Evolutionary conservation across 2,329 filamentous ascomycete species (phyloP).

Genomic region (Colletotrichum noveboracense): DNA sequence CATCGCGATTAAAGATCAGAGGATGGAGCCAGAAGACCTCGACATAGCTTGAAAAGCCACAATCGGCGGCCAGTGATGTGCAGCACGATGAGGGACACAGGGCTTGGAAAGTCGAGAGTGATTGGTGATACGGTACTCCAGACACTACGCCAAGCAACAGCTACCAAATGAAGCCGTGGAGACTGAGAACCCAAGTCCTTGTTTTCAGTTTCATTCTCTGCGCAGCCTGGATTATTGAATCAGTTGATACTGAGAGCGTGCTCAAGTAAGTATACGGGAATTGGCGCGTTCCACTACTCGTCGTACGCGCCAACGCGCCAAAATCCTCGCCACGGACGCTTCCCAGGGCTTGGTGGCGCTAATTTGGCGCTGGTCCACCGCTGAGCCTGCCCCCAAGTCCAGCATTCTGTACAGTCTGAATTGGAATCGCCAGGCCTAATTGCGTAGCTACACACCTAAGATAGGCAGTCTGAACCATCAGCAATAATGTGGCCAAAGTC

Average conservation of each 20-base stretch:
- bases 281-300: neutral
- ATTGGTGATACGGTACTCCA: neutral
- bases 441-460: neutral
- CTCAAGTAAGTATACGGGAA: neutral
- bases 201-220: neutral
- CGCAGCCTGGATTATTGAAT: neutral
- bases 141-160: neutral
- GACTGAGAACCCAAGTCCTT: neutral
- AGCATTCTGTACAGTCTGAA: neutral
- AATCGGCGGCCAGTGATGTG: neutral
- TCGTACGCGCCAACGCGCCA: neutral
- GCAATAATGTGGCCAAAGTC: neutral
- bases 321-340: neutral
- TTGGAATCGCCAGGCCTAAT: neutral
- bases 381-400: neutral
- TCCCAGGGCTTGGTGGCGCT: neutral
- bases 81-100: neutral
- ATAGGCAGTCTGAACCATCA: neutral
- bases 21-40: neutral
- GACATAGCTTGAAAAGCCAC: neutral
- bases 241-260: neutral
- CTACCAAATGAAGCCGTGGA: neutral
- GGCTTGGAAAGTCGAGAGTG: neutral
- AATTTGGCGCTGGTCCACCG: neutral
- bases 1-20: neutral